Base-by-base conservation (phyloP, 2,329 filamentous ascomycete species). In the Mycosphaerella sp. region DNA sequence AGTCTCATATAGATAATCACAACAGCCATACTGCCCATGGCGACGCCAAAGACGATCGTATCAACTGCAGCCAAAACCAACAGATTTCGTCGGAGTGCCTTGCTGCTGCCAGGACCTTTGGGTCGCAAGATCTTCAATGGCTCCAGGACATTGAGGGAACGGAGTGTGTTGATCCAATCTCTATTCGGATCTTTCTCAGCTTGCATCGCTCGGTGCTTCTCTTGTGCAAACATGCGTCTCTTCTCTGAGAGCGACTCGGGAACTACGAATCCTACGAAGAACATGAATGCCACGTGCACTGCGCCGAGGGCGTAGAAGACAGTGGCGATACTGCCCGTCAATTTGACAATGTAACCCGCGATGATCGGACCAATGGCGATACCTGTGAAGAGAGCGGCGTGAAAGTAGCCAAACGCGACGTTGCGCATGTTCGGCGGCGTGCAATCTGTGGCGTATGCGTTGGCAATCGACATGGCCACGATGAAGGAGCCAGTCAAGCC, bases 371-470 rank as follows among this genome's bases (percentile, higher is more conserved):
- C 93, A 32, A 92, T 72, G 0, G 93, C 92, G 44, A 97, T 82
- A n/a, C 93, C 93, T 1, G 81, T 79, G 70, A 95, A 97, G 7
- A 98, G 76, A 62, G 86, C 90, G 9, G 89, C 90, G 64, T 97
- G 89, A 64, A 97, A 85, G 67, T 91, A 92, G 6, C 89, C 91
- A 69, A 97, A 93, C 4, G 84, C 82, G 6, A 95, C 86, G 56
- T 86, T 87, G 17, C 93, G 83, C 65, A 82, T 82, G 31, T 87
- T 85, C 0, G 90, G 87, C 3, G 86, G 77, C 0, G 90, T 92
- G 70, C 89, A 95, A 70, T 98, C 93, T 40, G 89, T 85, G 10
- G 87, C 85, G 70, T 97, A 98, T 0, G 92, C 89, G 69, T 95
- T 85, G 21, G 83, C 84, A 54, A 95, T 74, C 44, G 86, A 83